A percentile compares a stretch with the other conserved stretches of the same genome.
Evolutionary conservation across 1,284 basidiomycete genomes (phyloP).

Genomic region (Coriolopsis trogii): DNA sequence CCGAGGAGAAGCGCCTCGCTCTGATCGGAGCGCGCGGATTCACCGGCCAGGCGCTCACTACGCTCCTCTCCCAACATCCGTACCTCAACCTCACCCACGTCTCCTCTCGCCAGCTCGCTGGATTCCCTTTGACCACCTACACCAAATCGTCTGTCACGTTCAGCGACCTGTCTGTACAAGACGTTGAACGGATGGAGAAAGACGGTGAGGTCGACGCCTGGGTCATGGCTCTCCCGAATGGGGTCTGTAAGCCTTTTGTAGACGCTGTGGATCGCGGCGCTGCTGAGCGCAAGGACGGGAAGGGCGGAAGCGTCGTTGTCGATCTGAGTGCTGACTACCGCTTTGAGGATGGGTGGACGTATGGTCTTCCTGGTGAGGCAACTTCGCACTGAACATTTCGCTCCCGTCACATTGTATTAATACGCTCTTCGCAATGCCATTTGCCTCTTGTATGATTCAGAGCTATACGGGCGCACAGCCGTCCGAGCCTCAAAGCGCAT

Average conservation of each 20-base stretch:
- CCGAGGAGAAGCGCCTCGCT: slow-evolving; percentile 85
- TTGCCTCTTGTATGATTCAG: slow-evolving; percentile 53
- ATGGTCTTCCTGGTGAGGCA: slow-evolving; percentile 97
- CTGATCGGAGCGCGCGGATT: slow-evolving; percentile 96
- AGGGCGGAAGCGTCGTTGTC: slow-evolving; percentile 73
- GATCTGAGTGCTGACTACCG: slow-evolving; percentile 96
- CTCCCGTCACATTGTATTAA: slow-evolving; percentile 27
- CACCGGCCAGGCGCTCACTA: slow-evolving; percentile 92
- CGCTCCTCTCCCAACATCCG: slow-evolving; percentile 85
- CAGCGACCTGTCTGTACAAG: slow-evolving; percentile 75
- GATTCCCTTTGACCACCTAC: slow-evolving; percentile 82
- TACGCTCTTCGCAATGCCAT: slow-evolving; percentile 31
- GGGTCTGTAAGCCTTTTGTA: slow-evolving; percentile 96
- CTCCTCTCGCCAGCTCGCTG: slow-evolving; percentile 94
- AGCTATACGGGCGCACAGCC: slow-evolving; percentile 82
- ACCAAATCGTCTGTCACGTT: slow-evolving; percentile 79
- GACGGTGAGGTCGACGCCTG: slow-evolving; percentile 91
- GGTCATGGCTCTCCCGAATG: slow-evolving; percentile 98
- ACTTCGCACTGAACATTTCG: slow-evolving; percentile 30
- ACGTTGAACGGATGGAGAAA: slow-evolving; percentile 88
- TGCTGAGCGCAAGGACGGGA: slow-evolving; percentile 51
- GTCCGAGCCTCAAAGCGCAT: slow-evolving; percentile 81
- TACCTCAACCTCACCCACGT: slow-evolving; percentile 91
- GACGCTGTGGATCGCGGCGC: slow-evolving; percentile 88
- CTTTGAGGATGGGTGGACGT: slow-evolving; percentile 95